Evolutionary conservation across 2,329 filamentous ascomycete genomes (phyloP), one percentile per base, ranked within the genome.

Genomic region (Pseudogymnoascus pannorum): DNA sequence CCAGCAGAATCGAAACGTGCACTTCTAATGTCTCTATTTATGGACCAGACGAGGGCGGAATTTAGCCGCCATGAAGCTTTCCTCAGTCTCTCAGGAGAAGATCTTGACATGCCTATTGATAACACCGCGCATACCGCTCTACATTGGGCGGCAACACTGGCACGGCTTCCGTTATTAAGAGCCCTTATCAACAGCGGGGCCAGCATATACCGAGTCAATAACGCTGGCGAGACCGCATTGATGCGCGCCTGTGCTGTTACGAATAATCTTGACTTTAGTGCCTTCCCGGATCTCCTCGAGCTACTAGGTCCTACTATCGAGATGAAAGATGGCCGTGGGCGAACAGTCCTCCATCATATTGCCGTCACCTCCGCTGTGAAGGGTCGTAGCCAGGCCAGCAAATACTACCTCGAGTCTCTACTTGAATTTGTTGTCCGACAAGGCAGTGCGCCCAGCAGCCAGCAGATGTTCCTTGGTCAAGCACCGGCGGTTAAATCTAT

Each of bases 361-460:
- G 92, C 94, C 4, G 86, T 97, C 33, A 95, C 94, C 14, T 97
- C 92, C 64, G 94, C 92, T 5, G 94, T 97, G 69, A 96, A 96
- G 72, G 93, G 93, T 5, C 86, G 94, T 57, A 92, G 91, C 62
- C 87, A 91, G 42, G 93, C 94, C 20, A 96, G 92, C 72, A 90
- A 93, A 66, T 97, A 97, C 72, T 99, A 99, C 69, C 84, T 99
- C 1, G 94, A 99, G 75, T 93, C 91, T 26, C 80, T 99, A 9
- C 80, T 99, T 0, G 93, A 97, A 71, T 97, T 95, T 78, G 89
- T 97, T 11, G 92, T 97, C 2, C 87, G 92, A 35, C 91, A 95
- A 72, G 89, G 89, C 4, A 88, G 87, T 61, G 80, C 79, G 4
- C 79, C 83, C 22, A 83, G 77, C 65, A 83, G 78, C 68, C 82